Base-by-base conservation (phyloP, 805 yeast genomes). In the Ogataea ganodermae region DNA sequence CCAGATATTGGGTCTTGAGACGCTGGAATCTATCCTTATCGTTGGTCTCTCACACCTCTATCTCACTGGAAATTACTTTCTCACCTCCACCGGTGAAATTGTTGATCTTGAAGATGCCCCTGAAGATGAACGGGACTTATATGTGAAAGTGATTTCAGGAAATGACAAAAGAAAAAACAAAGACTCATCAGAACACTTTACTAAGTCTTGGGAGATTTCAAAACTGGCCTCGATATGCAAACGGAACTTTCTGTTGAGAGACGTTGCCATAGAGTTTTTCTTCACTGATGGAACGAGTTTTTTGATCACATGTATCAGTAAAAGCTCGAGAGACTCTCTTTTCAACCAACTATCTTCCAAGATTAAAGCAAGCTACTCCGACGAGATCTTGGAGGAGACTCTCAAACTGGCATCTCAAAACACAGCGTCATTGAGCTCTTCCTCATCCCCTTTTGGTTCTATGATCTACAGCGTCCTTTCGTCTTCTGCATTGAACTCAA, bases 261-360 rank as follows among this genome's bases (percentile, higher is more conserved):
- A 89, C 64, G 86, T 86, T 37, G 96, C 94, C 0, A 60, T 89
- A 28, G 96, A 89, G 59, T 66, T 89, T 58, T 83, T 87, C 52
- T 86, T 88, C 62, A 75, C 76, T 21, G 82, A 84, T 63, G 95
- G 94, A 0, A 78, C 83, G 1, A 85, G 88, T 52, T 73, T 82
- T 32, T 68, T 89, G 49, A 70, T 89, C 6, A 86, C 92, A 0
- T 83, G 89, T 42, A 66, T 72, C n/a, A 70, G 74, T 18, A 70
- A 73, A 4, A 69, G 64, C 28, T 73, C 71, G 20, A 68, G 96
- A 46, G 89, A 89, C 60, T 49, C 68, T 0, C 75, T 86, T 10
- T 79, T 79, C 60, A 62, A 69, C 14, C 72, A 70, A 39, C 60
- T 88, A 1, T 72, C 76, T 1, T 65, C 75, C 2, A 72, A 72